A percentile compares a stretch with the other conserved stretches of the same genome.
Conservation (phyloP, 176 grass and related monocot genomes). For the Echinochloa phyllopogon region DNA sequence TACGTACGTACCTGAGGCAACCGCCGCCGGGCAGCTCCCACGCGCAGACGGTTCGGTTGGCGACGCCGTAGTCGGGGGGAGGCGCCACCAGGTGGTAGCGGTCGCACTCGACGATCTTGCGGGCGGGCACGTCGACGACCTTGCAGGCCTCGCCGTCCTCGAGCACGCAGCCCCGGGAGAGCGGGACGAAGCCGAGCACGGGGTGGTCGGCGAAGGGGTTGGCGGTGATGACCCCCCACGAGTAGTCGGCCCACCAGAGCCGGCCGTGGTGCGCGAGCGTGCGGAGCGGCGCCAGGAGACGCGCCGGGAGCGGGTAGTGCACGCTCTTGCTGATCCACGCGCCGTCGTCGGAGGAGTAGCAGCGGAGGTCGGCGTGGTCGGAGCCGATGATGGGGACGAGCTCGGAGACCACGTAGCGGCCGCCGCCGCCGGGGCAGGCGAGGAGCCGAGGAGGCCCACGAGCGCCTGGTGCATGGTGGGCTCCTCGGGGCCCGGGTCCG, state of each 20-base stretch:
- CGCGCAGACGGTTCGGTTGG: neutral
- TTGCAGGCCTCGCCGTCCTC: neutral
- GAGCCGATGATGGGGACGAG: neutral
- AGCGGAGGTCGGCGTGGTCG: neutral
- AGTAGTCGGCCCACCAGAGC: slow-evolving; percentile 27
- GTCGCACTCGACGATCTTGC: neutral
- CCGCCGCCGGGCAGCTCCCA: slow-evolving; percentile 1
- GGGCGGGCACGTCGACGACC: neutral
- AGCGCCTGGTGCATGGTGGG: neutral
- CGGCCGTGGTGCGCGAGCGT: neutral
- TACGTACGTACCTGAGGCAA: neutral
- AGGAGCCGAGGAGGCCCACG: neutral
- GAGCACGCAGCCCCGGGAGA: neutral
- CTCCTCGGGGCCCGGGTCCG: neutral
- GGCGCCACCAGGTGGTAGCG: slow-evolving; percentile 4
- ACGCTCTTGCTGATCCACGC: neutral
- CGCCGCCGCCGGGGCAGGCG: neutral
- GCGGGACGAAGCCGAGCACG: slow-evolving; percentile 10
- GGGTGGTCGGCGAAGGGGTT: neutral
- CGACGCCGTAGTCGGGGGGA: neutral
- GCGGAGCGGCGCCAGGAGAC: neutral
- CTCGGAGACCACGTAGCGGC: neutral
- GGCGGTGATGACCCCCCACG: neutral
- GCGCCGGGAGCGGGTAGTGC: neutral
- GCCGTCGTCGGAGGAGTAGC: neutral